Evolutionary conservation across 768 basidiomycete genomes (phyloP).

Genomic region (Trametes sanguinea): DNA sequence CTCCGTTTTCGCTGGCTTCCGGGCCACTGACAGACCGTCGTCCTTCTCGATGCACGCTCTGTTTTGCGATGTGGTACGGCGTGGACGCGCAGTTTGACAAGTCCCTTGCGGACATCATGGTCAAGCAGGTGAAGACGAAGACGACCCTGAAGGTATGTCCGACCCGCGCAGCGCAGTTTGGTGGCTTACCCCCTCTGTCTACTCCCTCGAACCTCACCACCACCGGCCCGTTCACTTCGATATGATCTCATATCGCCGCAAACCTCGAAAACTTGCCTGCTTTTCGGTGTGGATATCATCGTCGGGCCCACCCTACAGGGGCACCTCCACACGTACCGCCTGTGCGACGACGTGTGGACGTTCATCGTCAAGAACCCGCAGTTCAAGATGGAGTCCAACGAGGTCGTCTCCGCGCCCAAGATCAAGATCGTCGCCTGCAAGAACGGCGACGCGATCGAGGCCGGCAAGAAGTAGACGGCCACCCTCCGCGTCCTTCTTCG

Average conservation of each 20-base stretch:
- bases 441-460: slow-evolving; percentile 86
- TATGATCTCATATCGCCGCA: too few species aligned
- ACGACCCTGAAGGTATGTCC: slow-evolving; percentile 80
- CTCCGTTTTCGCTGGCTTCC: neutral
- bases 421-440: slow-evolving; percentile 99
- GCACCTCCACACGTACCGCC: slow-evolving; percentile 86
- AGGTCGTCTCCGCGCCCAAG: slow-evolving; percentile 68
- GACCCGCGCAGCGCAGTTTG: slow-evolving; percentile 3
- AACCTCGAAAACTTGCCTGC: too few species aligned
- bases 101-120: slow-evolving; percentile 88
- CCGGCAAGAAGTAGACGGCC: slow-evolving; percentile 64
- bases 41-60: neutral
- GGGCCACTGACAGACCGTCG: neutral
- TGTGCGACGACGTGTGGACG: slow-evolving; percentile 98
- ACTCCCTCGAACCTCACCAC: neutral
- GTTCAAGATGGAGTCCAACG: slow-evolving; percentile 96
- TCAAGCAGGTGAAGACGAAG: slow-evolving; percentile 93
- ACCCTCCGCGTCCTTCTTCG: neutral
- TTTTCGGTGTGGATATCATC: neutral
- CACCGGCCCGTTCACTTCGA: too few species aligned
- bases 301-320: slow-evolving; percentile 55
- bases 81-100: slow-evolving; percentile 80
- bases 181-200: neutral
- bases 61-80: neutral
- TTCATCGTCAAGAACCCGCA: slow-evolving; percentile 92